Evolutionary conservation across 2,329 filamentous ascomycete species (phyloP), one percentile per base, ranked within the genome.

Genomic region (Penicillium italicum): DNA sequence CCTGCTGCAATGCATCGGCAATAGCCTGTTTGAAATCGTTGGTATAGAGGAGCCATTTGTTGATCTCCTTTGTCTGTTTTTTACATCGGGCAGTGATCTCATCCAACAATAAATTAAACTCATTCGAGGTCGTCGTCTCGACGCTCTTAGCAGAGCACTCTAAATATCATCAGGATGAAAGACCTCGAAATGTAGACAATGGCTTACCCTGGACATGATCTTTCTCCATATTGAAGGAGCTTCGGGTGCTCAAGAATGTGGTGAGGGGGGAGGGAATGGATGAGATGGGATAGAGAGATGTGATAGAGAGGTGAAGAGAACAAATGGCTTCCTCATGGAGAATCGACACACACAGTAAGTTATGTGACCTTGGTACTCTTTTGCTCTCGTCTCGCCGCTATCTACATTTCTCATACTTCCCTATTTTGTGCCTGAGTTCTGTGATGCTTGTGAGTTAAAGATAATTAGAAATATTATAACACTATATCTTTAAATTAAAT

Each of bases 41-140:
- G 20, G 43, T 20, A 31, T 26, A 47, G 9, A 26, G 11, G 10
- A 48, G 36, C 50, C 50, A 53, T 34, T 22, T 53, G 4, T 26
- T 36, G 34, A 53, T 48, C 36, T 48, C 50, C 24, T 24, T 18
- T 33, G 50, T 36, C 18, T 53, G 42, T 26, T 5, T n/a, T 4
- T 41, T 37, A 20, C 36, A 41, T 12, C 50, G 50, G 16, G 26
- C 20, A 20, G 43, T 47, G n/a, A 48, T 48, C n/a, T 53, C 50
- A 14, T 48, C 18, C 26, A 53, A 34, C 36, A 48, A 20, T 8
- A 37, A 11, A 26, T 46, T 24, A 16, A 53, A 18, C 28, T 22
- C 36, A 34, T n/a, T 38, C 7, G 36, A 43, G n/a, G 22, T 26
- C 16, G 26, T 31, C 4, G 42, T 50, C 14, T n/a, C 4, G 16